Evolutionary conservation across 2,329 filamentous ascomycete genomes (phyloP).

Genomic region (Scytalidium lignicola): DNA sequence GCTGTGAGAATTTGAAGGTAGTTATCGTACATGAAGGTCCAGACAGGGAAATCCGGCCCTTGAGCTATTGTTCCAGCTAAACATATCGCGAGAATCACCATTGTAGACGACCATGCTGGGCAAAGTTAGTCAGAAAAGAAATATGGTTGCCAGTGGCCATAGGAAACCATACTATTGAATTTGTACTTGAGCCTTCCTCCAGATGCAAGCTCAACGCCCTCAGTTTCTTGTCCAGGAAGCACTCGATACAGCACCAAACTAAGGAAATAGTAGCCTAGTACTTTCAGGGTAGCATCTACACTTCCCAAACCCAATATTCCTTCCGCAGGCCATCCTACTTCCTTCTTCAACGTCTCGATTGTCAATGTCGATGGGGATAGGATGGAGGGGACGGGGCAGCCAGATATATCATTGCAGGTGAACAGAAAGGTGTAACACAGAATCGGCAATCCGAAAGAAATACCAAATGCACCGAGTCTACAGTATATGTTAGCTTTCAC

Average conservation of each 20-base stretch:
- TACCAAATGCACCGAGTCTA: constrained; percentile 70
- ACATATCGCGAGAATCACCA: constrained; percentile 65
- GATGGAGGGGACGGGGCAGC: constrained; percentile 81
- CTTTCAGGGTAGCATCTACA: constrained; percentile 62
- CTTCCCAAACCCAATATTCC: constrained; percentile 68
- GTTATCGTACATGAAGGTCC: constrained; percentile 91
- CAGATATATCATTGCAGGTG: constrained; percentile 85
- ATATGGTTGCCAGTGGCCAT: constrained; percentile 1
- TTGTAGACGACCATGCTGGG: constrained; percentile 68
- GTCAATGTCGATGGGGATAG: constrained; percentile 68
- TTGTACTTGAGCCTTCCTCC: constrained; percentile 78
- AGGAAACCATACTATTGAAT: constrained; percentile 57
- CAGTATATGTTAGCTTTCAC: constrained; percentile 6
- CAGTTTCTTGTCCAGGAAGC: constrained; percentile 66
- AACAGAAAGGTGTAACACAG: constrained; percentile 77
- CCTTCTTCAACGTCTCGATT: constrained; percentile 66
- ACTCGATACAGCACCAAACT: constrained; percentile 70
- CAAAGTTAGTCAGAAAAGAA: constrained; percentile 11
- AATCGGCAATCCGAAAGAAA: constrained; percentile 76
- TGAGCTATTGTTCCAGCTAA: constrained; percentile 70
- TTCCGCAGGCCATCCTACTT: constrained; percentile 74
- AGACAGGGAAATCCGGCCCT: constrained; percentile 78
- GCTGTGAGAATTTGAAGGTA: constrained; percentile 80
- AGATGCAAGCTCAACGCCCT: constrained; percentile 65
- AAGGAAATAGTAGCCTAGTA: constrained; percentile 72